Base-by-base conservation (phyloP, 2,329 filamentous ascomycete genomes). In the Penicillium sp. region DNA sequence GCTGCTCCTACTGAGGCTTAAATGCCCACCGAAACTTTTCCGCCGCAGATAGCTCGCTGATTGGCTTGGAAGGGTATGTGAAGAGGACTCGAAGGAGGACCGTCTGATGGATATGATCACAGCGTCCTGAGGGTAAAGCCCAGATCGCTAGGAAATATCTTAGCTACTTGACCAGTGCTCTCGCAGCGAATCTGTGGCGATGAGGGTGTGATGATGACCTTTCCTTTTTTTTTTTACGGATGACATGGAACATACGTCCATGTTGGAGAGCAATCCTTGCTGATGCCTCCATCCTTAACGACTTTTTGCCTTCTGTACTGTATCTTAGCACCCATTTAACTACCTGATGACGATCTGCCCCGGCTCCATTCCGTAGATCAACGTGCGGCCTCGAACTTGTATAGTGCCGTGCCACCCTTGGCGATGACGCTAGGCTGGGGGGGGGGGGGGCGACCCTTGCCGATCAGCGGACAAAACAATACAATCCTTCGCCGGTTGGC, bases 311-410 rank as follows among this genome's bases (percentile, higher is more conserved):
- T 56, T 62, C 55, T 63, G 58, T 62, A 58, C 51, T 65, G 62
- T 65, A 66, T 64, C 62, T 64, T 66, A 67, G 58, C 61, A 57
- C 60, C 54, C 52, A 62, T 65, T 65, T 64, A 64, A 57, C 55
- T 54, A 47, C 36, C 42, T 51, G 47, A 54, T 65, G 59, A 64
- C 53, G 62, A 66, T 57, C 59, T 58, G 54, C 53, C 51, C 45
- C 42, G 52, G 52, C 50, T 54, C 46, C 47, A 43, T 13, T 33
- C 29, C 18, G 36, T 19, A 30, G 42, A 11, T 23, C 21, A 23
- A 23, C 21, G 7, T 11, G 7, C 7, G 21, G 21, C 7, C 21
- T 23, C 11, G 21, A 23, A 7, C 7, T 23, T 23, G 21, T 11
- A 23, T 23, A 7, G 7, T 11, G 21, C 21, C 7, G 14, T 17